Percentiles rank a stretch among this genome's conserved stretches.
phyloP scores from a whole-genome alignment of 2,329 filamentous ascomycete species.

The Arthroderma uncinatum region DNA sequence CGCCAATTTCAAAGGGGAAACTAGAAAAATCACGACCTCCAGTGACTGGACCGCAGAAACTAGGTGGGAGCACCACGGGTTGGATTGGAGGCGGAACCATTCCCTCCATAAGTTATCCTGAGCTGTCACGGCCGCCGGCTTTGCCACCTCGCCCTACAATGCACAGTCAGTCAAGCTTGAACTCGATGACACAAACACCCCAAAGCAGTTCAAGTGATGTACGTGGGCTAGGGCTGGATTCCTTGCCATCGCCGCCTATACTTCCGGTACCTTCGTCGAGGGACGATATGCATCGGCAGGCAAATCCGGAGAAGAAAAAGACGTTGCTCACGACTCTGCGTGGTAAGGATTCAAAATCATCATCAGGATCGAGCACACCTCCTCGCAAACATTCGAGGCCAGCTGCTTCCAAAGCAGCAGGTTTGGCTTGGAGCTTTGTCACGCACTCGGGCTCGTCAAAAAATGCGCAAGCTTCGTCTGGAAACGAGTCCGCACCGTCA shows the following conservation, averaged over 20 bases:
- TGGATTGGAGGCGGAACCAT: conserved; percentile 75
- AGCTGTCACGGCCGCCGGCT: conserved; percentile 62
- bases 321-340: conserved; percentile 10
- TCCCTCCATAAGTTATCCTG: conserved; percentile 65
- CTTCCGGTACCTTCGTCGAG: background rate
- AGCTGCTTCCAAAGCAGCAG: conserved; percentile 49
- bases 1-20: conserved; percentile 17
- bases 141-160: conserved; percentile 29
- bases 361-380: conserved; percentile 24
- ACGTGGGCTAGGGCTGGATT: background rate
- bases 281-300: background rate
- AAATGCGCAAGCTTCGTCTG: conserved; percentile 13
- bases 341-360: conserved; percentile 13
- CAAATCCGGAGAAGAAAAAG: conserved; percentile 9
- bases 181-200: background rate
- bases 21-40: conserved; percentile 15
- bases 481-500: conserved; percentile 18
- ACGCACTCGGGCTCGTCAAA: conserved; percentile 21
- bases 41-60: conserved; percentile 11
- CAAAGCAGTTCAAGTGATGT: background rate
- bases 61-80: conserved; percentile 29
- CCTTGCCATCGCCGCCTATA: background rate
- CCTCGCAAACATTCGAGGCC: conserved; percentile 10
- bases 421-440: conserved; percentile 47
- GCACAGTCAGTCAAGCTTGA: background rate